These are phyloP conservation scores for Jacaranda copaia DNA, from an alignment of 257 asterid species.

Conservation along the genomic window DNA sequence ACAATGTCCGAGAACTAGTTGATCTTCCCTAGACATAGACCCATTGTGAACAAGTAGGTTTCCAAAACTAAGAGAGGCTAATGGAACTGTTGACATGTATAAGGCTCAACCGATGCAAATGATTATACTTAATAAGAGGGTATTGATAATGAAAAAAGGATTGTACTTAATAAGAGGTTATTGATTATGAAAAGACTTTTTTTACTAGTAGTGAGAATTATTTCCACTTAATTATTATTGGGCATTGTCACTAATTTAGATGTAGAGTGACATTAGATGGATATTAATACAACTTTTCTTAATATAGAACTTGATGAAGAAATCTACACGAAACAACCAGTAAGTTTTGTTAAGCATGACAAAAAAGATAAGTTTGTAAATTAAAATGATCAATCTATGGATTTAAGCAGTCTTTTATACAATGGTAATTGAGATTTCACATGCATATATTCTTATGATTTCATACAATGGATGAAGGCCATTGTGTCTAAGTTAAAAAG, in stretches of 20 bases:
- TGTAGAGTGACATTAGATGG: neutral
- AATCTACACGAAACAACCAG: neutral
- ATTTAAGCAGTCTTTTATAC: neutral
- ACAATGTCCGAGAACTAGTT: neutral
- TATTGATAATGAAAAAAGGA: too few species aligned
- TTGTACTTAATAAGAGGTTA: too few species aligned
- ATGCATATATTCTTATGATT: too few species aligned
- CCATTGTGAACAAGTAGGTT: too few species aligned
- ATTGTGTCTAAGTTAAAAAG: neutral
- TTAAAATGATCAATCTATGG: neutral
- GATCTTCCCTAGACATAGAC: too few species aligned
- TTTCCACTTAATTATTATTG: too few species aligned
- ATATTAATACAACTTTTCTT: neutral
- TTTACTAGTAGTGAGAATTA: too few species aligned
- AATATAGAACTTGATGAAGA: neutral
- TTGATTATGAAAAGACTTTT: neutral
- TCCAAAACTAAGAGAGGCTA: too few species aligned
- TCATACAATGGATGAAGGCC: neutral
- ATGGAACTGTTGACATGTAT: too few species aligned
- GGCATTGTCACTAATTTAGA: neutral
- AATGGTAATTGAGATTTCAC: neutral
- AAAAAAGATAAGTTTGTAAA: too few species aligned
- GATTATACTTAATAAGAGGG: too few species aligned
- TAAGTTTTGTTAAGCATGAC: neutral
- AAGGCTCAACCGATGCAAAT: too few species aligned